Base-by-base conservation (phyloP, 179 eudicot genomes). In the Silene noctiflora region DNA sequence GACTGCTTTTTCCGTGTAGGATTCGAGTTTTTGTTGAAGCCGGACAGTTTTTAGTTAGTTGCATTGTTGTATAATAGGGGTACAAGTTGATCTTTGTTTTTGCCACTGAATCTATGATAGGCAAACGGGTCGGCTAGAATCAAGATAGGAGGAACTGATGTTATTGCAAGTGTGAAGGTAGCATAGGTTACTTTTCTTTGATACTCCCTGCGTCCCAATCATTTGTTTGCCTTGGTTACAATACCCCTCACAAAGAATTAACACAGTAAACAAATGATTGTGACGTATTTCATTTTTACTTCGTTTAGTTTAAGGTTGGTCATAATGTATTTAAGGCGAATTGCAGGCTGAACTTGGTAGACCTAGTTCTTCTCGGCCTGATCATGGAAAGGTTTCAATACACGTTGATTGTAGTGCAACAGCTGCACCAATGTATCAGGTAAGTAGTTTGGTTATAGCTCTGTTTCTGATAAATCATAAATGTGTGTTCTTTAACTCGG, bases 111-210 rank as follows among this genome's bases (percentile, higher is more conserved):
- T 6, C 42, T 39, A 2, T 65, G 62, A 67, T 83, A 94, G 96
- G 96, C 97, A 66, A 89, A 87, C 86, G 97, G 98, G 25, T 94
- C 97, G 7, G 96, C 98, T 11, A 89, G 92, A 85, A 92, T 94
- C 8, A 87, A 84, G 73, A 81, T 94, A 67, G 97, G 98, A 74
- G 90, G 85, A 59, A 90, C 97, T 1, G 96, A 94, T 75, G 94
- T 94, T 25, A 89, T 92, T 78, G 98, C 97, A 46, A 89, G 97
- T 75, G 96, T 94, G 56, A 94, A 94, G 97, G 97, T 94, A 82
- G 44, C 22, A 25, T 24, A 29, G 2, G 6, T 62, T 61, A 69
- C 35, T 75, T 33, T 67, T 61, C 31, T 25, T 75, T 53, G 21
- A 10, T 61, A 10, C 21, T 39, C 46, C 46, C 11, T 1, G 10